Base-by-base conservation (phyloP, 1,139 yeast species). In the Sugiyamaella grinbergsii region DNA sequence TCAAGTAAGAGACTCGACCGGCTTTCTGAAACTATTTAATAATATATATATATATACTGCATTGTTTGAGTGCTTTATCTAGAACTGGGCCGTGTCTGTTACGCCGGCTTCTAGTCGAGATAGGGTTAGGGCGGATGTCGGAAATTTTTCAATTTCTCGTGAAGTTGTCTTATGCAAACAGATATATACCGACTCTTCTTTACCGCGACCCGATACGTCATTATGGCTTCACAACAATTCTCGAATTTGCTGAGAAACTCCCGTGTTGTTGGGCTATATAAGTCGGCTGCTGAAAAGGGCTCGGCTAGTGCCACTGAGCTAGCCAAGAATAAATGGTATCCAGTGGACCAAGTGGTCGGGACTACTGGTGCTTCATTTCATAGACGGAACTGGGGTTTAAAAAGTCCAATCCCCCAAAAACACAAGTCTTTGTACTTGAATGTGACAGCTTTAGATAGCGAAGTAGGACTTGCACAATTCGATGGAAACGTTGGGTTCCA, bases 311-410 rank as follows among this genome's bases (percentile, higher is more conserved):
- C 61, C 13, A 29, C 42, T 4, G 47, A 40, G 4, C 64, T 56
- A 44, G 52, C 55, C 19, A 65, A 60, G 48, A 42, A 44, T 36
- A 53, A 46, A 19, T 50, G 54, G 48, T 51, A 51, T 32, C 85
- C 86, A 24, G 72, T 78, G 0, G 81, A 78, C 58, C 88, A 83
- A 65, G 73, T 80, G 19, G 71, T 83, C 19, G 80, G 77, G 57
- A 76, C 86, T 1, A 77, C 82, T 37, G 75, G 81, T 10, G 73
- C 83, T 2, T 74, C 84, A 1, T 67, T 75, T 44, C 67, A 75
- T 49, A 75, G 83, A 58, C 77, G 79, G 54, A 83, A 83, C 66
- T 83, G 81, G 79, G 89, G 89, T 57, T 66, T 83, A 51, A 83
- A 83, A 62, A 69, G 78, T 55, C 72, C 81, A 46, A 67, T 83